Percentiles rank a stretch among this genome's conserved stretches.
These are phyloP conservation scores for Apiospora malaysiana DNA, from an alignment of 2,329 filamentous ascomycete genomes.

Conservation along the genomic window DNA sequence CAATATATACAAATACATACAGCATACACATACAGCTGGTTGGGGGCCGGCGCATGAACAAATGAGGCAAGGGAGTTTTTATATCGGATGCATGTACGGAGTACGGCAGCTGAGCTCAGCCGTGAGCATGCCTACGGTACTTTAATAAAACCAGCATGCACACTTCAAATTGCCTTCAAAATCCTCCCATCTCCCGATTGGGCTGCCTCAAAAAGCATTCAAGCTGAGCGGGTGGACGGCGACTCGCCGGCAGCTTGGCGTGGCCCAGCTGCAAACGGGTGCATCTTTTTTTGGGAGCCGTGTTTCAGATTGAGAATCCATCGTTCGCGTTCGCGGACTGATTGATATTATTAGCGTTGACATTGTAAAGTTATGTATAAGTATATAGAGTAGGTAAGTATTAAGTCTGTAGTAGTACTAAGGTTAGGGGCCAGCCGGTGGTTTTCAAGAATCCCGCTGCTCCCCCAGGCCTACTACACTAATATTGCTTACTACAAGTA, in stretches of 20 bases:
- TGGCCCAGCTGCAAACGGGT: background rate
- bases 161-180: no score
- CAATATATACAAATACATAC: no score
- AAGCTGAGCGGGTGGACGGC: background rate
- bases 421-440: no score
- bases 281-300: background rate
- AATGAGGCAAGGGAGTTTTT: background rate
- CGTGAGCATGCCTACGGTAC: background rate
- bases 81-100: background rate
- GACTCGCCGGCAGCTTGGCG: background rate
- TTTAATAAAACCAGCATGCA: no score
- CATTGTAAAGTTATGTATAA: no score
- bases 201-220: background rate
- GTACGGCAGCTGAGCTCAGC: background rate
- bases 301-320: constrained; percentile 4
- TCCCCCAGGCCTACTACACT: no score
- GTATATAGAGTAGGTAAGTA: no score
- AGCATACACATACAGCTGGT: no score
- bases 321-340: background rate
- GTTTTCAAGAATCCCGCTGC: background rate
- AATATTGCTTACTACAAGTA: no score
- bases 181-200: background rate
- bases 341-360: background rate
- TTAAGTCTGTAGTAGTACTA: no score
- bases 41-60: background rate